Evolutionary conservation across 2,329 filamentous ascomycete species (phyloP).

Genomic region (Fusarium phyllophilum): DNA sequence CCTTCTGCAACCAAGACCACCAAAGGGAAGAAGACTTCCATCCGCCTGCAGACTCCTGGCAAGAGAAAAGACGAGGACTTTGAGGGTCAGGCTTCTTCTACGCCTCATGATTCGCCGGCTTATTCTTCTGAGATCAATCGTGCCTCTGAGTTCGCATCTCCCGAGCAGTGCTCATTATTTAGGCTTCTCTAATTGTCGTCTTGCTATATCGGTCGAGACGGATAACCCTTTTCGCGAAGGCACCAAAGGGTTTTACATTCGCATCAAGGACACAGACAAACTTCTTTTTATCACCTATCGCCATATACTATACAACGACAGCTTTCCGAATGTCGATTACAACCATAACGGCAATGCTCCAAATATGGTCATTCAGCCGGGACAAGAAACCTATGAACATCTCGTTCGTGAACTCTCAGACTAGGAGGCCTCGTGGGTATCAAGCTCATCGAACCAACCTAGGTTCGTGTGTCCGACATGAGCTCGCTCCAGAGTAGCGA

Average conservation of each 20-base stretch:
- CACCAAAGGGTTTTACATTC: too few relatives aligned
- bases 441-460: not conserved
- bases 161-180: not conserved
- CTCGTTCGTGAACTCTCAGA: too few relatives aligned
- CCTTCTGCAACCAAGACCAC: not conserved
- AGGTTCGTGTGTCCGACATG: too few relatives aligned
- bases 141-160: not conserved
- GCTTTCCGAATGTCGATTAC: too few relatives aligned
- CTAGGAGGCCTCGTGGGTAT: not conserved
- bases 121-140: not conserved
- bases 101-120: not conserved
- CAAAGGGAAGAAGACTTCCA: accelerated
- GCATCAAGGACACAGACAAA: too few relatives aligned
- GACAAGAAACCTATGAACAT: too few relatives aligned
- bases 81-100: not conserved
- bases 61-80: not conserved
- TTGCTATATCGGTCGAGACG: not conserved
- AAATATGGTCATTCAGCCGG: too few relatives aligned
- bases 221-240: too few relatives aligned
- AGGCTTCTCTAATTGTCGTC: not conserved
- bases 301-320: too few relatives aligned
- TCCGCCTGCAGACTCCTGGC: accelerated
- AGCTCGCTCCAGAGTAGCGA: not conserved
- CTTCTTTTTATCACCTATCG: too few relatives aligned
- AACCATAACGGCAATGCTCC: too few relatives aligned